Evolutionary conservation across 1,284 basidiomycete genomes (phyloP).

Genomic region (Ganoderma resinaceum): DNA sequence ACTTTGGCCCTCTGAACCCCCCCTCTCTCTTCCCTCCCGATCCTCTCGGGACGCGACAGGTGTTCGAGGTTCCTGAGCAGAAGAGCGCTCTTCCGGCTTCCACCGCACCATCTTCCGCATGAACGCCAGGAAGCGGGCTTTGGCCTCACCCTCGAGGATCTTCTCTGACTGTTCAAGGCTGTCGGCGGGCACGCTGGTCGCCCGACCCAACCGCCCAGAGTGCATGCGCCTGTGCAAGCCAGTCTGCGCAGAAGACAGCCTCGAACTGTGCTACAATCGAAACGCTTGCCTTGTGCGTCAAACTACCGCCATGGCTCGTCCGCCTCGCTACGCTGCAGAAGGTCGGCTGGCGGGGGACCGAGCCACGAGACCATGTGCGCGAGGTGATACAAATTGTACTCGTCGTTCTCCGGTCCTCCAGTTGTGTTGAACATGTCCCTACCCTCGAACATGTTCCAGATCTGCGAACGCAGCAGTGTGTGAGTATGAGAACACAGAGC

Average conservation of each 20-base stretch:
- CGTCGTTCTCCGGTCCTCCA: constrained; percentile 21
- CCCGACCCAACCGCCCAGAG: constrained; percentile 20
- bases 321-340: constrained; percentile 23
- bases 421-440: constrained; percentile 30
- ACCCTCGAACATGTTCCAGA: too few species aligned
- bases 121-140: constrained; percentile 16
- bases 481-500: too few species aligned
- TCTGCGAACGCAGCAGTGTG: constrained; percentile 21
- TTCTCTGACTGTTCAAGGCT: constrained; percentile 22
- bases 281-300: constrained; percentile 21
- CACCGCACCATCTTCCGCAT: constrained; percentile 19
- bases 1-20: too few species aligned
- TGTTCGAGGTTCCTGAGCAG: neutral
- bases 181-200: constrained; percentile 14
- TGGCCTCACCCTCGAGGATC: constrained; percentile 18
- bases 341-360: constrained; percentile 31
- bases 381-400: constrained; percentile 28
- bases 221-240: too few species aligned
- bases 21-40: too few species aligned
- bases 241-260: too few species aligned
- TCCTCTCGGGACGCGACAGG: too few species aligned
- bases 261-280: too few species aligned
- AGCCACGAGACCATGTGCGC: constrained; percentile 37
- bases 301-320: constrained; percentile 23
- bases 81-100: constrained; percentile 16